Conservation (phyloP, 2,329 filamentous ascomycete species). For the Apiospora marii region DNA sequence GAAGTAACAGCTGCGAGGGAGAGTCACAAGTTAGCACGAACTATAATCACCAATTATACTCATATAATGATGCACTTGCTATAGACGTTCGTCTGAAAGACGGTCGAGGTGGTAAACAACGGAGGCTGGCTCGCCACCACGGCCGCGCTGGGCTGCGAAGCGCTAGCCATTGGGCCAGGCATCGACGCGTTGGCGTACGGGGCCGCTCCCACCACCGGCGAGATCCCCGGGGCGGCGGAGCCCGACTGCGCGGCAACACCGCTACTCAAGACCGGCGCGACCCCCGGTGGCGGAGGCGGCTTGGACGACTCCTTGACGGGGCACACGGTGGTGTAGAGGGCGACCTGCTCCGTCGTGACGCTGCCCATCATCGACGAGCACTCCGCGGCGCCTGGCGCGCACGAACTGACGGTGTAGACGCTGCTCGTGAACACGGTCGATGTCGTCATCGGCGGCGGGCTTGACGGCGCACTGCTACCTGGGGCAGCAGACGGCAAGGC, state of each 20-base stretch:
- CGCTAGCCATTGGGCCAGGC: not conserved
- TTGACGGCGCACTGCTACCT: slow-evolving; percentile 27
- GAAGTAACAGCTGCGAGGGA: slow-evolving; percentile 33
- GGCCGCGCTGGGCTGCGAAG: not conserved
- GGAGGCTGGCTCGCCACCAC: slow-evolving; percentile 19
- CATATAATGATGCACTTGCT: slow-evolving; percentile 20
- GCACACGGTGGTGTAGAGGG: slow-evolving; percentile 40
- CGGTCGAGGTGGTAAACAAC: slow-evolving; percentile 40
- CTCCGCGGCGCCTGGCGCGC: slow-evolving; percentile 31
- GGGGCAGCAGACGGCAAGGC: slow-evolving; percentile 26
- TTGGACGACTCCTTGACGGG: slow-evolving; percentile 37
- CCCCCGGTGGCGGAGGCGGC: slow-evolving; percentile 22
- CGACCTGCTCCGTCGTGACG: slow-evolving; percentile 37
- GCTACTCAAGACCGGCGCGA: slow-evolving; percentile 20
- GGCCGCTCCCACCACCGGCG: not conserved
- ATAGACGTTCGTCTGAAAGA: slow-evolving; percentile 41
- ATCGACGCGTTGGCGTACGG: not conserved
- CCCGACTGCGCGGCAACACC: slow-evolving; percentile 22
- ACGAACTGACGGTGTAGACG: slow-evolving; percentile 38
- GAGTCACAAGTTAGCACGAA: not conserved
- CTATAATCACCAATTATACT: too few relatives aligned
- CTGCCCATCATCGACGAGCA: slow-evolving; percentile 29
- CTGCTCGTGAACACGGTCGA: slow-evolving; percentile 27
- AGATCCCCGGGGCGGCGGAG: not conserved
- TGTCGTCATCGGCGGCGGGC: slow-evolving; percentile 36